Evolutionary conservation across 129 eudicot genomes (phyloP).

Genomic region (Saussurea involucrata): DNA sequence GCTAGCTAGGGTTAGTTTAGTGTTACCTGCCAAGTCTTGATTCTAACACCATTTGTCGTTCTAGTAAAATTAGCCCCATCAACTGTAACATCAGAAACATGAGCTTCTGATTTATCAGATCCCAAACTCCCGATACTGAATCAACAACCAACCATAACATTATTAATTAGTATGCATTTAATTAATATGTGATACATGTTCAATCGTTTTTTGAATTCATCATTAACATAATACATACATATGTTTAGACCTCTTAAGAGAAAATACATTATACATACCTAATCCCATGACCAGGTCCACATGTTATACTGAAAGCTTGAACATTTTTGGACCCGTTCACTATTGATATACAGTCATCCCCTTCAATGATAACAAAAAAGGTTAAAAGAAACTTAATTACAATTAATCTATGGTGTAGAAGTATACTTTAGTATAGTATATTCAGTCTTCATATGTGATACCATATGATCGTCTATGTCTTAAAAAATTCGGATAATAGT

Average conservation of each 20-base stretch:
- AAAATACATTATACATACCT: slow-evolving; percentile 39
- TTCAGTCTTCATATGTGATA: neutral
- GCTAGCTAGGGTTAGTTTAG: neutral
- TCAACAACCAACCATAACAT: neutral
- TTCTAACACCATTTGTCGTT: slow-evolving; percentile 82
- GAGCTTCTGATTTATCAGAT: slow-evolving; percentile 52
- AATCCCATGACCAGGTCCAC: slow-evolving; percentile 98
- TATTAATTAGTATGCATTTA: neutral
- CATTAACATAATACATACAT: neutral
- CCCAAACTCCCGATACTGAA: slow-evolving; percentile 93
- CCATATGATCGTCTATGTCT: neutral
- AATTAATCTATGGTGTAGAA: neutral
- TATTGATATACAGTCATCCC: slow-evolving; percentile 76
- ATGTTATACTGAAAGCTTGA: slow-evolving; percentile 58
- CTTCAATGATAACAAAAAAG: slow-evolving; percentile 7
- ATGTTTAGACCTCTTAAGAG: neutral
- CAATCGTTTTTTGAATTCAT: too few relatives aligned
- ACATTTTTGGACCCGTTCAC: slow-evolving; percentile 57
- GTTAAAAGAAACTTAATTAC: neutral
- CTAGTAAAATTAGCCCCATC: slow-evolving; percentile 61
- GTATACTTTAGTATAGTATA: neutral
- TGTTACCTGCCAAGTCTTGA: slow-evolving; percentile 85
- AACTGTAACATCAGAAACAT: slow-evolving; percentile 69
- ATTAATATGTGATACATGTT: neutral
- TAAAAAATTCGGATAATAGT: neutral